A percentile compares a stretch with the other conserved stretches of the same genome.
These are phyloP conservation scores for Nannochloropsis oceanica DNA, from an alignment of 108 stramenopile genomes.

Conservation along the genomic window DNA sequence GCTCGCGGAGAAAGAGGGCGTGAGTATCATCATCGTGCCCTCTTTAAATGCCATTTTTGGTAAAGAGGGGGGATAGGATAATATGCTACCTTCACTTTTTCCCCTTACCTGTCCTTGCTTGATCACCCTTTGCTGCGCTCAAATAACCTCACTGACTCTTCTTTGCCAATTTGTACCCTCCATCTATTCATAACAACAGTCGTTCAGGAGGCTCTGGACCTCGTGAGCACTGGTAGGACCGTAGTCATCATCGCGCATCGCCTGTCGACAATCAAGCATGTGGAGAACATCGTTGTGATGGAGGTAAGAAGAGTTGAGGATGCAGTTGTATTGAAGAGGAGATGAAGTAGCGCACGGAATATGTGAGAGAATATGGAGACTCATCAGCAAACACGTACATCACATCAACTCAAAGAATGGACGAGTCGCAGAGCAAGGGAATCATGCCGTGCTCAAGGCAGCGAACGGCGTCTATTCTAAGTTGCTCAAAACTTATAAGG, in stretches of 20 bases:
- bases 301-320: background rate
- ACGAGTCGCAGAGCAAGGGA: background rate
- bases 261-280: conserved; percentile 27
- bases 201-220: conserved; percentile 15
- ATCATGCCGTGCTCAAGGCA: background rate
- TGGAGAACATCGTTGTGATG: conserved; percentile 38
- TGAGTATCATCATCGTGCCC: too few relatives aligned
- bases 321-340: too few relatives aligned
- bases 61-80: too few relatives aligned
- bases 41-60: too few relatives aligned
- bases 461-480: background rate
- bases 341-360: too few relatives aligned
- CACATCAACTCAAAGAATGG: background rate
- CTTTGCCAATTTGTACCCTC: background rate
- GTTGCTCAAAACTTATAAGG: background rate
- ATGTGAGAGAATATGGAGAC: too few relatives aligned
- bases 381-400: too few relatives aligned
- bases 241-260: conserved; percentile 37
- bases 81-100: too few relatives aligned
- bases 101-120: too few relatives aligned
- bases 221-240: background rate
- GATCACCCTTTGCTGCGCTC: too few relatives aligned
- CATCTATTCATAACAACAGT: background rate
- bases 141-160: too few relatives aligned
- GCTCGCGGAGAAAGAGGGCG: too few relatives aligned